Base-by-base conservation (phyloP, 345 rosid genomes). In the Ceriops decandra region DNA sequence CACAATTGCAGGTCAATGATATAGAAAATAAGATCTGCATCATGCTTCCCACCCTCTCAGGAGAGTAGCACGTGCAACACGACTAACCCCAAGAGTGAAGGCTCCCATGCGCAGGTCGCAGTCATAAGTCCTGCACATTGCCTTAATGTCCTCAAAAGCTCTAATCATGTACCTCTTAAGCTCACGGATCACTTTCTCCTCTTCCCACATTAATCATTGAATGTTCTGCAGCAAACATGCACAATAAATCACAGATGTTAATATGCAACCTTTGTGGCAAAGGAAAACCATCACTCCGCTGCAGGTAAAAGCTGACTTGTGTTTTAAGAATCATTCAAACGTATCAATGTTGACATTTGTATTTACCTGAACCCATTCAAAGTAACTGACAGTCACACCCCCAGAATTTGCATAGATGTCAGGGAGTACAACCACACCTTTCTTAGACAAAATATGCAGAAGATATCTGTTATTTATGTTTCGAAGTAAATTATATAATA, bases 161-260 rank as follows among this genome's bases (percentile, higher is more conserved):
- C n/a, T 70, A 24, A 17, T 75, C 79, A 75, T 75, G 49, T 65
- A 70, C 5, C 64, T 65, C 63, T 66, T 64, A 9, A 70, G 74
- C 65, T 69, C 74, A n/a, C 20, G 1, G 27, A 61, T 74, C 46
- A 69, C 78, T 30, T 75, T 65, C 63, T 75, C 79, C 33, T 75
- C 79, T 3, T 75, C 74, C 73, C 78, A 74, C 78, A 64, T 69
- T 57, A 74, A 74, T 57, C 73, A 73, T 74, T 74, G 73, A 4
- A 74, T 74, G 57, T 74, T 74, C 78, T 74, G 60, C 42, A 46
- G 26, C 26, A 53, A 1, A 6, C 46, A 38, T 2, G 16, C 15
- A 38, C 4, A 0, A 38, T 2, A 38, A 38, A 38, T 38, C 46
- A 38, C 46, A 38, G 11, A 38, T 38, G 46, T 10, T 38, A 38